A percentile compares a stretch with the other conserved stretches of the same genome.
Conservation (phyloP, 768 basidiomycete genomes). For the Gloeostereum incarnatum region DNA sequence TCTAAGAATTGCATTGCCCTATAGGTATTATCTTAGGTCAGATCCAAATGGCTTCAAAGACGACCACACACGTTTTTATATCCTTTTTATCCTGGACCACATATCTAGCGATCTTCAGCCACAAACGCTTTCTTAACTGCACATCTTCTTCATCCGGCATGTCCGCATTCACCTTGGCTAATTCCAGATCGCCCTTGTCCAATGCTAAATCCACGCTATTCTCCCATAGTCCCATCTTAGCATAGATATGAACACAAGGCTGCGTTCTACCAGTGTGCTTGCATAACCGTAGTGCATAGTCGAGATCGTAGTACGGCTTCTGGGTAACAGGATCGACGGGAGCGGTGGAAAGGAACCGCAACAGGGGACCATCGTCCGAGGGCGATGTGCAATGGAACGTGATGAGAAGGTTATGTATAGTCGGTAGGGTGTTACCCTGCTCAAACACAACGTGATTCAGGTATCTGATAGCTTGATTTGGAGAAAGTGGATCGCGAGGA, state of each 20-base stretch:
- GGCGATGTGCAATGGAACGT: conserved; percentile 63
- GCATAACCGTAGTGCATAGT: conserved; percentile 92
- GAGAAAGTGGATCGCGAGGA: conserved; percentile 59
- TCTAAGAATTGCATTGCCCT: conserved; percentile 98
- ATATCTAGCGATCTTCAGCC: conserved; percentile 98
- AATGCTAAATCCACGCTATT: conserved; percentile 93
- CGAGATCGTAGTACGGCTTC: conserved; percentile 91
- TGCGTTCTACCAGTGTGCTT: conserved; percentile 73
- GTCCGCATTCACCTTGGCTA: conserved; percentile 93
- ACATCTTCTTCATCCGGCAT: conserved; percentile 90
- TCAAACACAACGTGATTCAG: conserved; percentile 81
- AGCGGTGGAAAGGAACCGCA: conserved; percentile 76
- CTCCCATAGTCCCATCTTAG: conserved; percentile 96
- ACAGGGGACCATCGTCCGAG: conserved; percentile 66
- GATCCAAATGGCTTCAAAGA: conserved; percentile 1
- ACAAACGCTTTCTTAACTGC: conserved; percentile 82
- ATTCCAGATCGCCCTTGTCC: conserved; percentile 88
- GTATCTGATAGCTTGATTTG: conserved; percentile 86
- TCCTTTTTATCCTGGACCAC: conserved; percentile 98
- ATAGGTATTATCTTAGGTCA: conserved; percentile 5
- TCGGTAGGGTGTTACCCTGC: conserved; percentile 70
- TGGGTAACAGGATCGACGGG: conserved; percentile 77
- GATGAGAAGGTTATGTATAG: conserved; percentile 89
- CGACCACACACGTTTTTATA: conserved; percentile 80
- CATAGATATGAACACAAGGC: conserved; percentile 93